Evolutionary conservation across 2,329 filamentous ascomycete species (phyloP).

Genomic region (Fusarium sp.): DNA sequence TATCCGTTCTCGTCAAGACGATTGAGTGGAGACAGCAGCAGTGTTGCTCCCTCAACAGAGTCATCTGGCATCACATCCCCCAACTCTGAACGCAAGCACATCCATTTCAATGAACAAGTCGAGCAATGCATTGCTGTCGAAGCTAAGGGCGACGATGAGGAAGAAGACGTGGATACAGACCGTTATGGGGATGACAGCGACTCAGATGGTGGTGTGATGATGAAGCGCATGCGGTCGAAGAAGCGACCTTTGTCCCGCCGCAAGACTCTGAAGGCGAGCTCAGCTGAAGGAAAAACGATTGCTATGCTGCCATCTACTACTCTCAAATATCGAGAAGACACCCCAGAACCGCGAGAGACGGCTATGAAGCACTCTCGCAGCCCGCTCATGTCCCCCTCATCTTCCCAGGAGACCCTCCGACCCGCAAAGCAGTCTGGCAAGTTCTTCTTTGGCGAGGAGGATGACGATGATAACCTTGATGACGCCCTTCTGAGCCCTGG

Average conservation of each 20-base stretch:
- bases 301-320: slow-evolving; percentile 91
- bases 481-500: slow-evolving; percentile 52
- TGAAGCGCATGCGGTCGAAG: slow-evolving; percentile 77
- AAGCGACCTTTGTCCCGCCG: slow-evolving; percentile 65
- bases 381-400: slow-evolving; percentile 77
- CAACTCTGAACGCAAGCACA: slow-evolving; percentile 82
- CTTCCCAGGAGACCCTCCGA: slow-evolving; percentile 86
- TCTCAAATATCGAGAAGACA: slow-evolving; percentile 86
- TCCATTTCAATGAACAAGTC: slow-evolving; percentile 97
- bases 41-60: slow-evolving; percentile 74
- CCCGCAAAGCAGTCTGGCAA: slow-evolving; percentile 78
- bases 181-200: slow-evolving; percentile 72
- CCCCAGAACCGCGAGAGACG: slow-evolving; percentile 75
- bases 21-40: slow-evolving; percentile 74
- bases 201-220: slow-evolving; percentile 87
- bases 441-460: slow-evolving; percentile 74
- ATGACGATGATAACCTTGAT: slow-evolving; percentile 69
- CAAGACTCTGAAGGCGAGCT: slow-evolving; percentile 57
- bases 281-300: slow-evolving; percentile 85
- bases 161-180: slow-evolving; percentile 76
- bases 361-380: slow-evolving; percentile 75
- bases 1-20: slow-evolving; percentile 75
- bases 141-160: slow-evolving; percentile 82
- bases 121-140: slow-evolving; percentile 97
- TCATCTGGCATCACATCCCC: slow-evolving; percentile 80